Base-by-base conservation (phyloP, 202 grass and related monocot genomes). In the Setaria italica region DNA sequence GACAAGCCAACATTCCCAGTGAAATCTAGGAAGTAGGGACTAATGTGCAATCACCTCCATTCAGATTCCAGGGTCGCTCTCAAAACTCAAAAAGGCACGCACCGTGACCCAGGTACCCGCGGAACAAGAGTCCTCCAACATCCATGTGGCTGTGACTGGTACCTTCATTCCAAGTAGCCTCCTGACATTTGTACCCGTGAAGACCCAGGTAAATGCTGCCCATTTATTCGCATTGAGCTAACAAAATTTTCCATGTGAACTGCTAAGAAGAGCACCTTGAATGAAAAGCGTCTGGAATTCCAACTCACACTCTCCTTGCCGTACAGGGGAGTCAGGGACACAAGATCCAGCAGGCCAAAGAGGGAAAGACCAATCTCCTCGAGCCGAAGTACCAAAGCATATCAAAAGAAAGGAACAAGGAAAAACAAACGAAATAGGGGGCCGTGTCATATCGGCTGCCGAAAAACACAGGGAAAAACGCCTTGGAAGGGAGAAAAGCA, bases 371-470 rank as follows among this genome's bases (percentile, higher is more conserved):
- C 76, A 81, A 82, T 81, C 62, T 69, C 60, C 62, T 87, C 63
- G 78, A 82, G 78, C 70, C 78, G 67, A 81, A 86, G 83, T 87
- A 88, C 83, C 80, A 80, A 79, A 77, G 79, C 86, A 77, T 87
- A 91, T 93, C 92, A 92, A 90, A 90, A 92, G 78, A 76, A 90
- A 87, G 88, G 43, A 74, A 89, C 78, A 77, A 76, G 10, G 33
- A 80, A 90, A 79, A 90, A 83, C 88, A 87, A 87, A 87, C 69
- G 84, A 80, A 80, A 76, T 56, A 56, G 59, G 67, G 58, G 50
- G 68, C 53, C 63, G 85, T 53, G 82, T 48, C 63, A 41, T 59
- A 87, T 76, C 72, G 29, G 63, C 34, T 57, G 72, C 67, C 79
- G 74, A 62, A 86, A 79, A 86, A 82, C 80, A 50, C 80, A 67